Evolutionary conservation across 2,329 filamentous ascomycete species (phyloP).

Genomic region (Hymenoscyphus occultus): DNA sequence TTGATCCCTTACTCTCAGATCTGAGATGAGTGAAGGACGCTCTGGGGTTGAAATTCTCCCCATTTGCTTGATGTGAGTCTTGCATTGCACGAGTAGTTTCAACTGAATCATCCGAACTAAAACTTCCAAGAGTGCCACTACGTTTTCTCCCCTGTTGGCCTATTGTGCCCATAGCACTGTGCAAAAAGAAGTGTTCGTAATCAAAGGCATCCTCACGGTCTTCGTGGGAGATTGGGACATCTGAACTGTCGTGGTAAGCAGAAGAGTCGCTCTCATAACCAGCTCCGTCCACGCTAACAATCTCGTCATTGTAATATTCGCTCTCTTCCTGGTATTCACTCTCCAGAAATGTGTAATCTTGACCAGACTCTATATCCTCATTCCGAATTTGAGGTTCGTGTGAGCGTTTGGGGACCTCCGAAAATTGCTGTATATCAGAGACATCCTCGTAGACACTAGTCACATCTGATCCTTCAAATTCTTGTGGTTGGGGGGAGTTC

Average conservation of each 20-base stretch:
- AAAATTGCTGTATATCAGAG: conserved; percentile 19
- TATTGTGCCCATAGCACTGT: conserved; percentile 83
- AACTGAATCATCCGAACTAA: conserved; percentile 57
- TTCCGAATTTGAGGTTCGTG: conserved; percentile 17
- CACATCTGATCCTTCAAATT: conserved; percentile 28
- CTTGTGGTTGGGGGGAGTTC: conserved; percentile 8
- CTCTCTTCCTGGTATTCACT: conserved; percentile 37
- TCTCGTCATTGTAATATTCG: conserved; percentile 39
- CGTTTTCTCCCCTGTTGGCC: conserved; percentile 47
- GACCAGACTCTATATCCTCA: conserved; percentile 15
- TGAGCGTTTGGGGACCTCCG: conserved; percentile 10
- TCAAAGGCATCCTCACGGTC: conserved; percentile 94
- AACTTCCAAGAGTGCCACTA: conserved; percentile 50
- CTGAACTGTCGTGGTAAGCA: conserved; percentile 59
- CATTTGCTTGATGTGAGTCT: conserved; percentile 15
- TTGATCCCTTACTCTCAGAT: conserved; percentile 55
- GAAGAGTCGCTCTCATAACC: conserved; percentile 55
- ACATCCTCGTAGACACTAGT: conserved; percentile 35
- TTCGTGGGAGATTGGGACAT: conserved; percentile 73
- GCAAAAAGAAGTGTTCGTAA: conserved; percentile 92
- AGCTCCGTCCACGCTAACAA: conserved; percentile 36
- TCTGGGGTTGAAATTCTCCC: conserved; percentile 16
- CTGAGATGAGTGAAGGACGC: conserved; percentile 42
- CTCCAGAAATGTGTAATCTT: conserved; percentile 16
- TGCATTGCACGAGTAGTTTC: conserved; percentile 55